Percentiles rank a stretch among this genome's conserved stretches.
phyloP scores from a whole-genome alignment of 2,329 filamentous ascomycete species.

The Cercospora brassicicola region DNA sequence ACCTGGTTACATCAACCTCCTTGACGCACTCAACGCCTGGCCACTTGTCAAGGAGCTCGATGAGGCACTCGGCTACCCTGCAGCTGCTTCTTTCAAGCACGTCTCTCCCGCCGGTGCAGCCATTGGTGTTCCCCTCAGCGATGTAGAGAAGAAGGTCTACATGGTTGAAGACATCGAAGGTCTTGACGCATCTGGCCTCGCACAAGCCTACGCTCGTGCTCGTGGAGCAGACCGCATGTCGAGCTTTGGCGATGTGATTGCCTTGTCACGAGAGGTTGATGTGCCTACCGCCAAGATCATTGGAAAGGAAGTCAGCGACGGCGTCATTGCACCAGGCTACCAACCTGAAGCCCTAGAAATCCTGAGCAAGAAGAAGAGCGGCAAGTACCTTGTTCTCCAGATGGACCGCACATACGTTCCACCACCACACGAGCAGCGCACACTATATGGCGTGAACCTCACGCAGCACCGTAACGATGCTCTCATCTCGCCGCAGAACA shows the following conservation, averaged over 20 bases:
- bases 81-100: constrained; percentile 98
- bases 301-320: constrained; percentile 94
- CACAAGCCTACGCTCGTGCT: constrained; percentile 93
- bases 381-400: constrained; percentile 92
- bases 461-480: constrained; percentile 92
- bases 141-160: constrained; percentile 93
- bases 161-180: constrained; percentile 95
- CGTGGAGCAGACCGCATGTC: constrained; percentile 97
- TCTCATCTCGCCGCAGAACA: constrained; percentile 73
- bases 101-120: constrained; percentile 95
- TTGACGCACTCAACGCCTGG: constrained; percentile 96
- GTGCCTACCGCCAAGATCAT: constrained; percentile 95
- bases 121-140: constrained; percentile 81
- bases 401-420: constrained; percentile 88
- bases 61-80: constrained; percentile 79
- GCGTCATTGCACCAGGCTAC: constrained; percentile 89
- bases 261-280: constrained; percentile 86
- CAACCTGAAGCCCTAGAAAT: constrained; percentile 82
- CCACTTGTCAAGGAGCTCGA: constrained; percentile 94
- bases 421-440: constrained; percentile 71
- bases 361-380: constrained; percentile 96
- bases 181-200: constrained; percentile 79
- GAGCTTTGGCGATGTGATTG: constrained; percentile 95
- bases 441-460: constrained; percentile 85
- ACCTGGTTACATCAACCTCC: constrained; percentile 94